A percentile compares a stretch with the other conserved stretches of the same genome.
Conservation (phyloP, 768 basidiomycete genomes). For the Coprinellus micaceus region DNA sequence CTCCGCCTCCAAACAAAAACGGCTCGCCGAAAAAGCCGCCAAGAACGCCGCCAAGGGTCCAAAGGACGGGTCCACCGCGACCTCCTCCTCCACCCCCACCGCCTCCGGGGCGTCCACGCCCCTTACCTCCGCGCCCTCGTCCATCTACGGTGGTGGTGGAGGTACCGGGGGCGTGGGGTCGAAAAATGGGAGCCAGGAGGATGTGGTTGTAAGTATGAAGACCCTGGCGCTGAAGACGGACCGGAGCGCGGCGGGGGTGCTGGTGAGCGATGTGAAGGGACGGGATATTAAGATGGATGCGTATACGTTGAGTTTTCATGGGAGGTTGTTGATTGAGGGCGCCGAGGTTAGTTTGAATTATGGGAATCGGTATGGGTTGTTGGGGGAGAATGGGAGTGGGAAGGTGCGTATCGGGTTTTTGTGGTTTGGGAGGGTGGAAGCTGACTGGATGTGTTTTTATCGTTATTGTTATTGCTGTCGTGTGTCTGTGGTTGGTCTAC, state of each 20-base stretch:
- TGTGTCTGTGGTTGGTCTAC: no score
- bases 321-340: slow-evolving; percentile 67
- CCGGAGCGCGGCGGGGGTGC: slow-evolving; percentile 88
- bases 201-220: slow-evolving; percentile 36
- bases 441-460: no score
- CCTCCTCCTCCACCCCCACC: slow-evolving; percentile 54
- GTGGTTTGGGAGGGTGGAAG: no score
- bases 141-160: no score
- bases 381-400: no score
- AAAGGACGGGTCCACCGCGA: slow-evolving; percentile 24
- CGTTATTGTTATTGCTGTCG: no score
- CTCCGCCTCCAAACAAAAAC: slow-evolving; percentile 86
- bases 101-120: slow-evolving; percentile 50
- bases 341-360: slow-evolving; percentile 81
- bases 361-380: slow-evolving; percentile 89
- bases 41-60: slow-evolving; percentile 58
- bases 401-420: no score
- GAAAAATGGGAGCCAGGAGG: slow-evolving; percentile 76
- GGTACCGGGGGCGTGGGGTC: slow-evolving; percentile 76
- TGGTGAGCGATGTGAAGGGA: slow-evolving; percentile 87
- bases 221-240: slow-evolving; percentile 9
- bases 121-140: no score
- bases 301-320: slow-evolving; percentile 96
- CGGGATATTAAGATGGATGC: slow-evolving; percentile 97
- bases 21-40: slow-evolving; percentile 91